Evolutionary conservation across 305 asterid species (phyloP).

Genomic region (Nicotiana rustica): DNA sequence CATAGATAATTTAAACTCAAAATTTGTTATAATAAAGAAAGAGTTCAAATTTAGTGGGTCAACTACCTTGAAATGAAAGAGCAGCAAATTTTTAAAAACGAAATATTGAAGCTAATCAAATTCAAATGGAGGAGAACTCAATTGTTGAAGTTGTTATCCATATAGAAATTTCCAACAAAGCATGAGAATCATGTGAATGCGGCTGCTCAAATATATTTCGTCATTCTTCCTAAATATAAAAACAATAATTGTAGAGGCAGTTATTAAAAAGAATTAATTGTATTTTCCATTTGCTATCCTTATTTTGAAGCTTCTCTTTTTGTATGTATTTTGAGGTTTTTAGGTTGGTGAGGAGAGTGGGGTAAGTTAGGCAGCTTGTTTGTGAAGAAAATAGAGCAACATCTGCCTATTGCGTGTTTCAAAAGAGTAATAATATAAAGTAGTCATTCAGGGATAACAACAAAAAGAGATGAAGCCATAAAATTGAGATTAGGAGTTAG

Average conservation of each 20-base stretch:
- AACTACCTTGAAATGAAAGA: slow-evolving; percentile 6
- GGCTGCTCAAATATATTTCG: no score
- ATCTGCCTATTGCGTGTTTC: slow-evolving; percentile 26
- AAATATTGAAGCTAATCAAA: not conserved
- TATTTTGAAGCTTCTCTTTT: not conserved
- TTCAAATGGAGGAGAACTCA: not conserved
- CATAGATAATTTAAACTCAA: no score
- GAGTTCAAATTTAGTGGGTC: not conserved
- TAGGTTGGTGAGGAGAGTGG: slow-evolving; percentile 38
- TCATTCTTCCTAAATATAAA: no score
- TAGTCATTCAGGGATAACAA: not conserved
- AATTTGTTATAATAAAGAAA: no score
- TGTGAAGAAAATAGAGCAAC: slow-evolving; percentile 19
- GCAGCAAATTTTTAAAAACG: not conserved
- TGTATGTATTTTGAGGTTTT: not conserved
- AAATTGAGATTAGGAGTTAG: not conserved
- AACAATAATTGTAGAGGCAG: no score
- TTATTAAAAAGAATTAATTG: not conserved
- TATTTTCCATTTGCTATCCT: not conserved
- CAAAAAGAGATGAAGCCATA: not conserved
- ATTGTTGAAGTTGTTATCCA: not conserved
- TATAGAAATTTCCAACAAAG: not conserved
- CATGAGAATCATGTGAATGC: not conserved
- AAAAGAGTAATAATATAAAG: slow-evolving; percentile 32
- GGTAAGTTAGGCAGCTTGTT: slow-evolving; percentile 34